Evolutionary conservation across 768 basidiomycete species (phyloP).

Genomic region (Leccinum imitatum): DNA sequence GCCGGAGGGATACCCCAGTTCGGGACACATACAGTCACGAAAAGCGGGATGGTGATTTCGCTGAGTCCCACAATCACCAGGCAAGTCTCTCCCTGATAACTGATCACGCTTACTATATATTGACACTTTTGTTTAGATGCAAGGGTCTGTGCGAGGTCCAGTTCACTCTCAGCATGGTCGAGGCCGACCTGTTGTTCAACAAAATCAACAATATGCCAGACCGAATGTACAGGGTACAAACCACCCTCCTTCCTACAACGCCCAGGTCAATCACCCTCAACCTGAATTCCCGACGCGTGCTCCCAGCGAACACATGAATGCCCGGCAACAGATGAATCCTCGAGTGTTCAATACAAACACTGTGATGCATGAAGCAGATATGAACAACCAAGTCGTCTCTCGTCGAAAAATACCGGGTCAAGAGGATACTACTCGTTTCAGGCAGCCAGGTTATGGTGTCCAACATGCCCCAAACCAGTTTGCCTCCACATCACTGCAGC

Average conservation of each 20-base stretch:
- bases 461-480: conserved; percentile 45
- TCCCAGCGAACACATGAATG: conserved; percentile 37
- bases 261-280: conserved; percentile 26
- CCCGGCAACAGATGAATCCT: conserved; percentile 33
- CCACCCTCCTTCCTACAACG: conserved; percentile 37
- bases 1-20: background rate
- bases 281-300: conserved; percentile 35
- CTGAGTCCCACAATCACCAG: conserved; percentile 41
- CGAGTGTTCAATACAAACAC: conserved; percentile 29
- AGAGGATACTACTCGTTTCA: conserved; percentile 38
- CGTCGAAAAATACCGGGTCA: conserved; percentile 46
- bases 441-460: conserved; percentile 29
- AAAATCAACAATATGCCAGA: conserved; percentile 45
- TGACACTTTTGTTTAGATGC: conserved; percentile 39
- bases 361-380: conserved; percentile 37
- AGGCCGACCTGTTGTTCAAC: conserved; percentile 37
- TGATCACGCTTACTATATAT: conserved; percentile 9
- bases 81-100: conserved; percentile 35
- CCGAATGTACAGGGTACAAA: conserved; percentile 36
- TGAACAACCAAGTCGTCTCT: conserved; percentile 27
- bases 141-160: conserved; percentile 44
- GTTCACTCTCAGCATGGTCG: conserved; percentile 38
- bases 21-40: conserved; percentile 44
- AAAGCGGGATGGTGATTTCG: conserved; percentile 39
- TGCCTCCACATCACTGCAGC: conserved; percentile 41